Percentiles rank a stretch among this genome's conserved stretches.
Conservation (phyloP, 805 yeast genomes). For the Saccharomycopsis babjevae region DNA sequence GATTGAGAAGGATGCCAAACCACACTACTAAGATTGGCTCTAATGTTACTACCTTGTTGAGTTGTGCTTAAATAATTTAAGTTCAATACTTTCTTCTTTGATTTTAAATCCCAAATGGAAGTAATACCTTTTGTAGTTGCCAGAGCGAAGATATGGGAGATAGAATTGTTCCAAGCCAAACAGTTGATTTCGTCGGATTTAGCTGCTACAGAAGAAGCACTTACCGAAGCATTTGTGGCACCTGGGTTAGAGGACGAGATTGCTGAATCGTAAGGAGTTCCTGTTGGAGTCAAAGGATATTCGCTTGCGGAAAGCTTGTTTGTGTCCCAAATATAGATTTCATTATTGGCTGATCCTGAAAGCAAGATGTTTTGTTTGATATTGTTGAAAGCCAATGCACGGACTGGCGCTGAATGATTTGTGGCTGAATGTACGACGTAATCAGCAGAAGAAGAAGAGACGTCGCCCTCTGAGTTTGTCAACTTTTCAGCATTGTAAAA, state of each 20-base stretch:
- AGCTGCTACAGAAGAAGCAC: neutral
- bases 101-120: conserved; percentile 88
- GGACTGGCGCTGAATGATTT: conserved; percentile 62
- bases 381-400: conserved; percentile 68
- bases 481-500: conserved; percentile 59
- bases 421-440: conserved; percentile 40
- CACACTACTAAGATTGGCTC: conserved; percentile 68
- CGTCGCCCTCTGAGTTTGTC: conserved; percentile 26
- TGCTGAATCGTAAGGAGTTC: conserved; percentile 6
- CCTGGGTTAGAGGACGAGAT: neutral
- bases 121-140: conserved; percentile 82
- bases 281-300: conserved; percentile 25
- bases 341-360: conserved; percentile 84
- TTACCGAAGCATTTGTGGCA: neutral
- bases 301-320: conserved; percentile 41
- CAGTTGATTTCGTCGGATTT: conserved; percentile 63
- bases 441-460: conserved; percentile 24
- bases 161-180: conserved; percentile 81
- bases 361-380: conserved; percentile 62
- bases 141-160: conserved; percentile 79
- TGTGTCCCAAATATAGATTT: conserved; percentile 85
- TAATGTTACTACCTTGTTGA: conserved; percentile 29
- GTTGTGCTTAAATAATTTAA: conserved; percentile 55
- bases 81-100: conserved; percentile 81
- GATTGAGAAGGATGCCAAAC: conserved; percentile 93